These are phyloP conservation scores for Penstemon barbatus DNA, from an alignment of 257 asterid species.

Conservation along the genomic window DNA sequence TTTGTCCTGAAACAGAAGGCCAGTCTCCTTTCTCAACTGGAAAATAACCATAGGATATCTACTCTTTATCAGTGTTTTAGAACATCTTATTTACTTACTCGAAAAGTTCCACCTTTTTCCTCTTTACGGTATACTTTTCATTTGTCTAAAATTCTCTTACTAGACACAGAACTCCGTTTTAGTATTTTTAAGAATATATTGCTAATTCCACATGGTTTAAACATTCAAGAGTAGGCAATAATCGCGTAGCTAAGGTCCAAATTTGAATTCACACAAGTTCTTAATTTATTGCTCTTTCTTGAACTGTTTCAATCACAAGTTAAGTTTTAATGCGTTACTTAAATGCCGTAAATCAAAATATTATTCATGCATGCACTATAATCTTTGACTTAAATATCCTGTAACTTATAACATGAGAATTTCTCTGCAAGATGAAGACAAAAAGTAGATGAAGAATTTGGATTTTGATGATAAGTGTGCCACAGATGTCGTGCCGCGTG, in stretches of 20 bases:
- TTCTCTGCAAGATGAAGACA: conserved; percentile 3
- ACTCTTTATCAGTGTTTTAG: background rate
- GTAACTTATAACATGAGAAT: conserved; percentile 3
- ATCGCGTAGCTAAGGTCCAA: background rate
- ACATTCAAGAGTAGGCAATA: conserved; percentile 9
- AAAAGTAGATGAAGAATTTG: background rate
- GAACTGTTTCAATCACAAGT: background rate
- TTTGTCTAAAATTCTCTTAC: background rate
- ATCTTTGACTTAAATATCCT: conserved; percentile 3
- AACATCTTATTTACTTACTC: background rate
- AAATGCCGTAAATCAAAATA: background rate
- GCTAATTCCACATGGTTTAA: conserved; percentile 18
- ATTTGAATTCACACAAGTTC: background rate
- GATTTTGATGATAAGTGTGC: background rate
- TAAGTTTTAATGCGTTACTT: background rate
- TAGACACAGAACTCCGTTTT: background rate
- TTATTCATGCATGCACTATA: background rate
- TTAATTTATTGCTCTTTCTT: conserved; percentile 4
- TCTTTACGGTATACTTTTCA: background rate
- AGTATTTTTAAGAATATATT: background rate
- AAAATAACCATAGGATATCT: background rate
- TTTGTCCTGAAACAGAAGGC: background rate
- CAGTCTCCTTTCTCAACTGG: background rate
- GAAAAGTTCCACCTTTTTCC: background rate
- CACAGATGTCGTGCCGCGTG: conserved; percentile 21